Percentiles rank a stretch among this genome's conserved stretches.
Evolutionary conservation across 2,329 filamentous ascomycete genomes (phyloP).

Genomic region (Hirsutella rhossiliensis): DNA sequence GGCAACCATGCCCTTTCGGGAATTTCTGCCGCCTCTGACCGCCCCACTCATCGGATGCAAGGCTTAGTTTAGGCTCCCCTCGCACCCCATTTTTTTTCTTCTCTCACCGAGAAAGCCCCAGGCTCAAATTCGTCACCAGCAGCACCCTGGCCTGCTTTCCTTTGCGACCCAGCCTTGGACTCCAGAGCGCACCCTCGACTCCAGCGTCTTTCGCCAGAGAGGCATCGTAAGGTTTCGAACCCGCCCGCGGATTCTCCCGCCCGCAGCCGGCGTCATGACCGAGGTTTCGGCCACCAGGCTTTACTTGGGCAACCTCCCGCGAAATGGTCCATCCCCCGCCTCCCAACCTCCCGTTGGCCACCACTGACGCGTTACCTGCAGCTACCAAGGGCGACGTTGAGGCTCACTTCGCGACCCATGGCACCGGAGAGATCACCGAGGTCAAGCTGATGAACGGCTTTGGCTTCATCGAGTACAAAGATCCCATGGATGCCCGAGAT

Average conservation of each 20-base stretch:
- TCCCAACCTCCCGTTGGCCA: constrained; percentile 10
- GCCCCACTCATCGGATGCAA: not conserved
- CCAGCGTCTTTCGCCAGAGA: not conserved
- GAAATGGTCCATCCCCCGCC: constrained; percentile 55
- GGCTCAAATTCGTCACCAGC: not conserved
- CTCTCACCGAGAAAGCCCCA: not conserved
- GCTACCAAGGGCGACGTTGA: constrained; percentile 97
- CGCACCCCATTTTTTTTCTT: constrained; percentile 4
- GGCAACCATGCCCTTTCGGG: constrained; percentile 1
- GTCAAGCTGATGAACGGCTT: constrained; percentile 99
- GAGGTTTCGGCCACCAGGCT: constrained; percentile 92
- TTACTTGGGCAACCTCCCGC: constrained; percentile 95
- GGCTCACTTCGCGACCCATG: constrained; percentile 88
- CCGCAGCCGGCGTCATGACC: constrained; percentile 42
- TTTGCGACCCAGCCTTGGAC: constrained; percentile 1
- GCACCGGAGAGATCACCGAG: constrained; percentile 93
- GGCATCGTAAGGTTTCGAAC: not conserved
- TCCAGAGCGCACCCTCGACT: not conserved
- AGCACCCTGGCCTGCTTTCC: not conserved
- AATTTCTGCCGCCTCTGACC: constrained; percentile 6
- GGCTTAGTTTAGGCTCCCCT: constrained; percentile 3
- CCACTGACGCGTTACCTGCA: constrained; percentile 41
- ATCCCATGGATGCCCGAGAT: constrained; percentile 94
- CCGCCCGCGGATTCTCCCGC: not conserved
- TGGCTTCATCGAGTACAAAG: constrained; percentile 98